Evolutionary conservation across 345 rosid genomes (phyloP).

Genomic region (Anastatica hierochuntica): DNA sequence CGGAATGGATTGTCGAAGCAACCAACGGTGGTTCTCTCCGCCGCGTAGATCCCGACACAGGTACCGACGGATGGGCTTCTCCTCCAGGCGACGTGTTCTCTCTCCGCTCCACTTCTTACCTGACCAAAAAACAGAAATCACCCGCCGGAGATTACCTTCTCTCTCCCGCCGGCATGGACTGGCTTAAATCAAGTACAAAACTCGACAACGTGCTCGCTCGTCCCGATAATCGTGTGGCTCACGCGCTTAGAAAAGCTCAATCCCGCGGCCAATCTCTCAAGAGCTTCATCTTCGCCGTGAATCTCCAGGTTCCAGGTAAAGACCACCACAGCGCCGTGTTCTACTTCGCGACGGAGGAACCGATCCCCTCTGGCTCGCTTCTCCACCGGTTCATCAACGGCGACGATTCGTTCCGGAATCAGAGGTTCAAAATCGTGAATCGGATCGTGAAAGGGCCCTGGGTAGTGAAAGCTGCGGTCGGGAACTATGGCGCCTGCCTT

Average conservation of each 20-base stretch:
- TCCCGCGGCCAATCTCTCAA: constrained; percentile 50
- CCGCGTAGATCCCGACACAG: constrained; percentile 61
- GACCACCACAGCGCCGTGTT: constrained; percentile 80
- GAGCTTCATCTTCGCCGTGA: constrained; percentile 69
- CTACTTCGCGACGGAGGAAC: constrained; percentile 73
- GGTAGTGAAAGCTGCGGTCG: constrained; percentile 73
- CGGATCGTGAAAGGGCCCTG: constrained; percentile 92
- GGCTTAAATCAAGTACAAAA: constrained; percentile 54
- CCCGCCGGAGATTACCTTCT: constrained; percentile 70
- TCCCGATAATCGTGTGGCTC: constrained; percentile 65
- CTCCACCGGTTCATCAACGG: constrained; percentile 69
- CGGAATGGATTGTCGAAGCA: constrained; percentile 57
- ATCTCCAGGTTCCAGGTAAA: constrained; percentile 83
- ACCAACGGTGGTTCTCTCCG: constrained; percentile 68
- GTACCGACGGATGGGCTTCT: constrained; percentile 86
- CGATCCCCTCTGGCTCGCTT: constrained; percentile 49
- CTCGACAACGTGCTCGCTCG: constrained; percentile 77
- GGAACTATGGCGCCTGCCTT: constrained; percentile 70
- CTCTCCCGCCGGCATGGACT: constrained; percentile 80
- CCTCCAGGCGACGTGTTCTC: constrained; percentile 76
- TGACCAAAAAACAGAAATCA: constrained; percentile 46
- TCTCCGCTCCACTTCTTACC: constrained; percentile 53
- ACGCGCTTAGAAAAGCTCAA: constrained; percentile 51
- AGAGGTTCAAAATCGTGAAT: constrained; percentile 84
- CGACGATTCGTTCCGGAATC: constrained; percentile 63